These are phyloP conservation scores for Carex parvula DNA, from an alignment of 176 grass and related monocot species.

Conservation along the genomic window DNA sequence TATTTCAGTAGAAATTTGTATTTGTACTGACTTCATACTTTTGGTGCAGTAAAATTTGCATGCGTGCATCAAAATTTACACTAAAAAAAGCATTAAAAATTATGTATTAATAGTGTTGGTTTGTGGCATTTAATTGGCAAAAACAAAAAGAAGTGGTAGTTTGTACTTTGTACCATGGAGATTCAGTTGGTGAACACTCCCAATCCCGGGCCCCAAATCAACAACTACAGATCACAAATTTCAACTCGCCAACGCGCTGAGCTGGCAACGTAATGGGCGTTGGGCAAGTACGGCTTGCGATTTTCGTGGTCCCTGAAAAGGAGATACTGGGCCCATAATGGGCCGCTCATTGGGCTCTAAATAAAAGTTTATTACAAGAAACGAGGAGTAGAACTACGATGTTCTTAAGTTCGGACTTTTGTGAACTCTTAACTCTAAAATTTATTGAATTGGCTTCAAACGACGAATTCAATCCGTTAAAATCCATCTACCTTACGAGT, in stretches of 20 bases:
- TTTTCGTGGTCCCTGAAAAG: background rate
- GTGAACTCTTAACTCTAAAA: no score
- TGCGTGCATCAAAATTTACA: no score
- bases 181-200: conserved; percentile 1
- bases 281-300: background rate
- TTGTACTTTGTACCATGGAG: background rate
- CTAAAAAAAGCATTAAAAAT: background rate
- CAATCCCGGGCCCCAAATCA: background rate
- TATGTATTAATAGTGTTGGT: background rate
- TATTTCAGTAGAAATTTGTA: no score
- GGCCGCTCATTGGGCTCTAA: background rate
- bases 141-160: background rate
- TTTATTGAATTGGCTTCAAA: no score
- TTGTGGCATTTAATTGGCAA: background rate
- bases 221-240: background rate
- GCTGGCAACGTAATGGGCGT: background rate
- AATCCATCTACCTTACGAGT: no score
- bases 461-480: no score
- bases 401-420: no score
- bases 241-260: background rate
- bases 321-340: background rate
- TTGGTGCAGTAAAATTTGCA: no score
- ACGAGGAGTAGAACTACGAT: background rate
- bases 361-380: background rate
- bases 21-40: no score